Percentiles rank a stretch among this genome's conserved stretches.
These are phyloP conservation scores for Lobosporangium transversale DNA, from an alignment of 192 early-diverging fungal genomes.

Conservation along the genomic window DNA sequence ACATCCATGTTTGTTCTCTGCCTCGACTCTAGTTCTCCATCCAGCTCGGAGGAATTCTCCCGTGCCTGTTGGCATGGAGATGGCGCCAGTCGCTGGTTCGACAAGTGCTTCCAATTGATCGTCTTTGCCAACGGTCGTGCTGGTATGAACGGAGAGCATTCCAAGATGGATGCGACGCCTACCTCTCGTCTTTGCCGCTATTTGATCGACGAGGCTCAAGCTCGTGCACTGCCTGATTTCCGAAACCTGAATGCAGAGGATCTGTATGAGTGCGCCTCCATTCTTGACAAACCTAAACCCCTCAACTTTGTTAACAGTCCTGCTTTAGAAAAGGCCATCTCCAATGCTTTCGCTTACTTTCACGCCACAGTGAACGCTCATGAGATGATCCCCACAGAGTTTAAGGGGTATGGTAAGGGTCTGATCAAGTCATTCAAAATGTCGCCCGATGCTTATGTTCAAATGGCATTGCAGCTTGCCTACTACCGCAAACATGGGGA, in stretches of 20 bases:
- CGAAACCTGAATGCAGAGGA: slow-evolving; percentile 45
- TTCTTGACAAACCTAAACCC: slow-evolving; percentile 53
- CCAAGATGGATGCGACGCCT: slow-evolving; percentile 83
- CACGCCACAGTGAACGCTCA: slow-evolving; percentile 69
- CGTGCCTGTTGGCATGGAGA: slow-evolving; percentile 84
- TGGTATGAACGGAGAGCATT: slow-evolving; percentile 68
- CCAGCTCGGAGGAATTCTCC: slow-evolving; percentile 76
- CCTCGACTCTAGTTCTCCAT: slow-evolving; percentile 77
- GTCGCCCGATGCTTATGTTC: slow-evolving; percentile 86
- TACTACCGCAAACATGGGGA: slow-evolving; percentile 79
- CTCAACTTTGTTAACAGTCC: slow-evolving; percentile 67
- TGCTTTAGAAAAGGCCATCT: slow-evolving; percentile 61
- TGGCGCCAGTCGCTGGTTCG: slow-evolving; percentile 91
- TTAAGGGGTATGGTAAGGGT: slow-evolving; percentile 76
- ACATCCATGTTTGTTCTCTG: slow-evolving; percentile 80
- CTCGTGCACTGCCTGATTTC: slow-evolving; percentile 28
- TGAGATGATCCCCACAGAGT: slow-evolving; percentile 71
- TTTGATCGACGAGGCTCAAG: slow-evolving; percentile 63
- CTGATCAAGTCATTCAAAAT: slow-evolving; percentile 53
- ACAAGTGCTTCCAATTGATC: slow-evolving; percentile 77
- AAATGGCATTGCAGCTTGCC: slow-evolving; percentile 88
- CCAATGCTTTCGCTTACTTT: slow-evolving; percentile 71
- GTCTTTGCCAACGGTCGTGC: slow-evolving; percentile 80
- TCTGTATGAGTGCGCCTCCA: slow-evolving; percentile 34
- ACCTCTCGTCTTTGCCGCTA: slow-evolving; percentile 78